These are phyloP conservation scores for Komagataea norvegica DNA, from an alignment of 1,139 yeast genomes.

Conservation along the genomic window DNA sequence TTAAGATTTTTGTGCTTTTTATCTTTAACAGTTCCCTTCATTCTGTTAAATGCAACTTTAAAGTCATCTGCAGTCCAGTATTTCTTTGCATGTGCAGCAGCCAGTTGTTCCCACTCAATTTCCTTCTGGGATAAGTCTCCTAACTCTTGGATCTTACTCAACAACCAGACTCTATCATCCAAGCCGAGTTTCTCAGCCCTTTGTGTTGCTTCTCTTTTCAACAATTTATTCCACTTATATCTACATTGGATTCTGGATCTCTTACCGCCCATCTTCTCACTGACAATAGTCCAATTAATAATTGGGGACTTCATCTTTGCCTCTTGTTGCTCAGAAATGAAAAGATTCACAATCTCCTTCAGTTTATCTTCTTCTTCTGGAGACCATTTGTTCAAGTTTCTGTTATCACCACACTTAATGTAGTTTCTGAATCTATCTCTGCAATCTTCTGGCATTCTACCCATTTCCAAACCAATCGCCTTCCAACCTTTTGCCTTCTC, in stretches of 20 bases:
- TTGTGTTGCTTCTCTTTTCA: conserved; percentile 52
- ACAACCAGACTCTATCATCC: conserved; percentile 54
- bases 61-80: conserved; percentile 45
- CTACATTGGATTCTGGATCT: conserved; percentile 92
- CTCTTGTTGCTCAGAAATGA: conserved; percentile 27
- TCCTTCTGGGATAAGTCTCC: conserved; percentile 44
- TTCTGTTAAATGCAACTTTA: conserved; percentile 40
- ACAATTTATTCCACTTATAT: conserved; percentile 85
- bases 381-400: conserved; percentile 78
- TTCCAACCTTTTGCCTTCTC: conserved; percentile 84
- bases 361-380: conserved; percentile 63
- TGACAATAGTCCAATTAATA: conserved; percentile 86
- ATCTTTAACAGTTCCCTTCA: conserved; percentile 39
- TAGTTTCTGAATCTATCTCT: conserved; percentile 95
- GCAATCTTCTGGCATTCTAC: conserved; percentile 97
- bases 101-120: conserved; percentile 62
- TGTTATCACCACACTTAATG: conserved; percentile 76
- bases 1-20: conserved; percentile 35
- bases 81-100: conserved; percentile 39
- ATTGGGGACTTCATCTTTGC: conserved; percentile 28
- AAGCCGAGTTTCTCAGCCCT: conserved; percentile 47
- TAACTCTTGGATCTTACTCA: conserved; percentile 45
- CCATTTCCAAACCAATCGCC: conserved; percentile 67
- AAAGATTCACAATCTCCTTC: conserved; percentile 47
- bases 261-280: conserved; percentile 83